phyloP scores from a whole-genome alignment of 1,139 yeast species.

The Scheffersomyces cryptocercus region DNA sequence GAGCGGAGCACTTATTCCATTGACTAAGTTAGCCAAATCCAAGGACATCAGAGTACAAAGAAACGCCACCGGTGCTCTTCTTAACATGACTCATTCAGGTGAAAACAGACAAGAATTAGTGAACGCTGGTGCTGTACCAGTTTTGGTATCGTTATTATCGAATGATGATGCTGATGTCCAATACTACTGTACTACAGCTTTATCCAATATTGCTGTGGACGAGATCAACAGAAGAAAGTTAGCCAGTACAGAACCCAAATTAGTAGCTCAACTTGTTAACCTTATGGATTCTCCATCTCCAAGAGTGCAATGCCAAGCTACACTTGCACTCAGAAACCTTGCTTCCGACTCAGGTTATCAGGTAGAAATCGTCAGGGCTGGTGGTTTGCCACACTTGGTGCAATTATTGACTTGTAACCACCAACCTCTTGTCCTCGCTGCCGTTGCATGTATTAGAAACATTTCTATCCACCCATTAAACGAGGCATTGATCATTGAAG shows the following conservation, averaged over 20 bases:
- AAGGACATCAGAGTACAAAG: slow-evolving; percentile 95
- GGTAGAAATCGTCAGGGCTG: slow-evolving; percentile 91
- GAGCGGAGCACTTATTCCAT: slow-evolving; percentile 93
- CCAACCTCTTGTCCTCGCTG: slow-evolving; percentile 90
- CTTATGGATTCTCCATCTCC: slow-evolving; percentile 93
- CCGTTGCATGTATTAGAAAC: slow-evolving; percentile 97
- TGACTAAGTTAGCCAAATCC: slow-evolving; percentile 90
- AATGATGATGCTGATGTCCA: slow-evolving; percentile 95
- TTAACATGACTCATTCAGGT: slow-evolving; percentile 97
- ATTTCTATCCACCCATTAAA: slow-evolving; percentile 95
- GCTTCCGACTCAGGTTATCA: slow-evolving; percentile 95
- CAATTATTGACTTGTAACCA: slow-evolving; percentile 85
- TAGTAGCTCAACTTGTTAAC: slow-evolving; percentile 82
- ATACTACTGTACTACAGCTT: slow-evolving; percentile 96
- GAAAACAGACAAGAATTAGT: slow-evolving; percentile 96
- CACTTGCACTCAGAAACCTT: slow-evolving; percentile 88
- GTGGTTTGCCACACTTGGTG: slow-evolving; percentile 91
- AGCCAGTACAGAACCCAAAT: slow-evolving; percentile 90
- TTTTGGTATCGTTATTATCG: slow-evolving; percentile 82
- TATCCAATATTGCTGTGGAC: slow-evolving; percentile 96
- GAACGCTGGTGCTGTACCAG: slow-evolving; percentile 98
- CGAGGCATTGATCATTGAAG: slow-evolving; percentile 92
- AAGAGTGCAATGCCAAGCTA: slow-evolving; percentile 97
- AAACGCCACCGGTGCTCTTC: slow-evolving; percentile 95
- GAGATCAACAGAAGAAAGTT: slow-evolving; percentile 85